Base-by-base conservation (phyloP, 228 moss, liverwort and hornwort genomes). In the Sphagnum magellanicum region DNA sequence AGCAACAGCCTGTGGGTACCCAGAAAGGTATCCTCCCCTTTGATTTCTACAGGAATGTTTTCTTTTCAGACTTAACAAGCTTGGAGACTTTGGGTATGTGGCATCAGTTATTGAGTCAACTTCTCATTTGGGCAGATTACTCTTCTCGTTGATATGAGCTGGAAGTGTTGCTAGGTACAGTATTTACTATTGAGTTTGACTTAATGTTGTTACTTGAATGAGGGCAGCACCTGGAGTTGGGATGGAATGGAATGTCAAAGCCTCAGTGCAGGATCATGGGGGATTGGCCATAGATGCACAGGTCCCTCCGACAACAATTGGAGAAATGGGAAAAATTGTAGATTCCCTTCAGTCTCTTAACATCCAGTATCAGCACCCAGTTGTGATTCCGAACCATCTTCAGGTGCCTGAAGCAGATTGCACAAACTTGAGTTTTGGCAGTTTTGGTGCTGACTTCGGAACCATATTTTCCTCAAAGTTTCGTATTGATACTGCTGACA, bases 371-470 rank as follows among this genome's bases (percentile, higher is more conserved):
- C 87, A 98, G 49, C 91, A 85, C 52, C 89, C 91, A 51, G 93
- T 98, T 61, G 90, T 91, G 52, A 98, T 98, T 52, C 97, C 93
- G 16, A 89, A 87, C 67, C 93, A 92, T 63, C 85, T 93, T 16
- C 92, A 90, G 68, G 93, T 93, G 57, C 87, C 88, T 17, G 98
- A 93, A 67, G 87, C 91, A 15, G 98, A 98, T 70, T 79, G 83
- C 51, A 85, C 97, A 10, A 89, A 88, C 50, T 77, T 98, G 84
- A 93, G 93, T 76, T 98, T 98, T 65, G 98, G 98, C 10, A 98
- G 93, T 79, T 93, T 98, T 68, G 91, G 77, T 50, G 79, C 93
- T 48, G 96, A 88, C 50, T 98, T 93, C 75, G 88, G 86, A 17
- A 81, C 83, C 4, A 84, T 82, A 49, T 90, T 89, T 46, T 70